These are phyloP conservation scores for Saccharum hybrid DNA, from an alignment of 202 grass and related monocot genomes.

Conservation along the genomic window DNA sequence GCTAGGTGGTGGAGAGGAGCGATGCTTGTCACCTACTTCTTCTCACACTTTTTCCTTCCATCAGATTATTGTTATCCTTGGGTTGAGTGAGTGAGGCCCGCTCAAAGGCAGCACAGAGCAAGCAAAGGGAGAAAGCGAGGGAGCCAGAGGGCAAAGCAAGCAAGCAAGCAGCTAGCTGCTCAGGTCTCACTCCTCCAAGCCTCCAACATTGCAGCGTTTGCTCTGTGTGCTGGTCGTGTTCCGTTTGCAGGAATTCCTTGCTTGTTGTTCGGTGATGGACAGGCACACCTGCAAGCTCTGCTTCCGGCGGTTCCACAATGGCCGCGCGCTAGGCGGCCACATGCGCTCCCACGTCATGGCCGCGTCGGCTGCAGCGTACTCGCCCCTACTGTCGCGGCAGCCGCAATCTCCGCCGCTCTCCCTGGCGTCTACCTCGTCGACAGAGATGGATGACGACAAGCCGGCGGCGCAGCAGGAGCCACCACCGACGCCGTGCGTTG, in stretches of 20 bases:
- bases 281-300: conserved; percentile 91
- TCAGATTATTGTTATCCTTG: conserved; percentile 28
- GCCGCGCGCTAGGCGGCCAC: conserved; percentile 85
- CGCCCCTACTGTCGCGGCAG: neutral
- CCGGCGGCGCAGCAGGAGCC: neutral
- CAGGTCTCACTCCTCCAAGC: neutral
- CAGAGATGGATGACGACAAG: conserved; percentile 36
- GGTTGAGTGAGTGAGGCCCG: neutral
- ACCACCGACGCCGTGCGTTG: conserved; percentile 39
- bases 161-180: conserved; percentile 29
- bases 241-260: neutral
- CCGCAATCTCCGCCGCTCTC: conserved; percentile 41
- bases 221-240: neutral
- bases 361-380: conserved; percentile 11
- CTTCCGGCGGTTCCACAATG: conserved; percentile 82
- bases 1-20: conserved; percentile 51
- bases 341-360: conserved; percentile 91
- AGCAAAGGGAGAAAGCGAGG: conserved; percentile 20
- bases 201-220: neutral
- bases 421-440: conserved; percentile 48
- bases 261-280: conserved; percentile 53
- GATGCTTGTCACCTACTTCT: conserved; percentile 92
- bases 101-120: conserved; percentile 14
- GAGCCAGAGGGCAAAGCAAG: conserved; percentile 26
- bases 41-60: conserved; percentile 41